A percentile compares a stretch with the other conserved stretches of the same genome.
These are phyloP conservation scores for Trametes hirsuta DNA, from an alignment of 1,284 basidiomycete genomes.

Conservation along the genomic window DNA sequence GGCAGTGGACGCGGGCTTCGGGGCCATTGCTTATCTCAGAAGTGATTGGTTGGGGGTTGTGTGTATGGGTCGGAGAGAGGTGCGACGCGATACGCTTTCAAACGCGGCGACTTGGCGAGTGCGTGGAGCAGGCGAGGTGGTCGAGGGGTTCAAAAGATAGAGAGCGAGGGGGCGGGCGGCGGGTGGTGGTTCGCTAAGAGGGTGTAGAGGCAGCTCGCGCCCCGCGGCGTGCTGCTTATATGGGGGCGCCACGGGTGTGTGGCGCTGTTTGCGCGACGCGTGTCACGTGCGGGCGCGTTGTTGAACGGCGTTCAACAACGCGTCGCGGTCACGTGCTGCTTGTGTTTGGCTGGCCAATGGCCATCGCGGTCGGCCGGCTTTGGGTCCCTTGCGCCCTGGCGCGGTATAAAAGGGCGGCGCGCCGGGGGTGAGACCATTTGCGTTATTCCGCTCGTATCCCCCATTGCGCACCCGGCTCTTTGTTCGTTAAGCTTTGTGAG, in stretches of 20 bases:
- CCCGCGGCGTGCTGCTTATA: slow-evolving; percentile 19
- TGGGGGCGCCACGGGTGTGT: slow-evolving; percentile 25
- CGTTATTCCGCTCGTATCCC: neutral
- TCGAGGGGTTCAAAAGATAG: neutral
- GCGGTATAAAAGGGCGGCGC: neutral
- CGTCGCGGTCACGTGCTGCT: slow-evolving; percentile 19
- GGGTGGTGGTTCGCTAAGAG: slow-evolving; percentile 21
- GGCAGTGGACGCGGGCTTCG: slow-evolving; percentile 82
- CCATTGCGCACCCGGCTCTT: neutral
- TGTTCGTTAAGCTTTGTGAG: neutral
- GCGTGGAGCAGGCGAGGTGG: neutral
- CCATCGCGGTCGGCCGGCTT: too few species aligned
- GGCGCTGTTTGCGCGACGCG: slow-evolving; percentile 24
- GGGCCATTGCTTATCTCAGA: slow-evolving; percentile 55
- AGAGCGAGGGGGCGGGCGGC: slow-evolving; percentile 12
- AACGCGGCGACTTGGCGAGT: neutral
- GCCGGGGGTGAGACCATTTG: neutral
- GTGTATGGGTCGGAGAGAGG: neutral
- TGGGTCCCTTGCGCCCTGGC: neutral
- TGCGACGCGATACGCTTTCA: neutral
- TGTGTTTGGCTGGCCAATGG: neutral
- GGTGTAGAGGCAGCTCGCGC: slow-evolving; percentile 16
- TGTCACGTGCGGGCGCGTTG: slow-evolving; percentile 27
- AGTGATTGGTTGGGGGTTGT: slow-evolving; percentile 11
- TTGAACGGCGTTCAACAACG: slow-evolving; percentile 25